phyloP scores from a whole-genome alignment of 805 yeast genomes.

The Schwanniomyces vanrijiae region DNA sequence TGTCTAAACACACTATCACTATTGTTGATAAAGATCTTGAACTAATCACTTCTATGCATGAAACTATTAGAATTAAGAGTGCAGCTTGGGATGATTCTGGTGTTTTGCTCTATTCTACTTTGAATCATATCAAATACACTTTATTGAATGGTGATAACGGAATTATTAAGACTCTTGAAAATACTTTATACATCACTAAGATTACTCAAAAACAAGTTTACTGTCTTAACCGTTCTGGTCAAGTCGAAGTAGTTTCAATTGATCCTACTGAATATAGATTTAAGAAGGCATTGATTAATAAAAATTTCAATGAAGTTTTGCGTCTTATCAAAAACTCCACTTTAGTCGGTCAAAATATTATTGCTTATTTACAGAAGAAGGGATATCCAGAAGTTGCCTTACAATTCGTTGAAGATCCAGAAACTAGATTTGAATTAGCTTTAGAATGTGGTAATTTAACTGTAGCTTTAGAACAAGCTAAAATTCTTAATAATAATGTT shows the following conservation, averaged over 20 bases:
- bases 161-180: constrained; percentile 86
- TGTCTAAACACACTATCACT: constrained; percentile 90
- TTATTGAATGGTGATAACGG: constrained; percentile 94
- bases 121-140: constrained; percentile 93
- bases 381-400: constrained; percentile 98
- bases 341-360: constrained; percentile 95
- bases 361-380: constrained; percentile 88
- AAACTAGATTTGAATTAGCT: constrained; percentile 93
- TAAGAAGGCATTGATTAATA: constrained; percentile 87
- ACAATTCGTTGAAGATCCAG: constrained; percentile 95
- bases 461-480: constrained; percentile 88
- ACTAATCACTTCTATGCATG: constrained; percentile 82
- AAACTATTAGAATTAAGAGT: constrained; percentile 93
- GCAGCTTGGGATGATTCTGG: constrained; percentile 97
- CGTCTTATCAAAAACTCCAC: constrained; percentile 85
- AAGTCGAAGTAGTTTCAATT: constrained; percentile 71
- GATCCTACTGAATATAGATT: constrained; percentile 98
- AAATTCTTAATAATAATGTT: constrained; percentile 60
- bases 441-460: constrained; percentile 87
- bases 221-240: constrained; percentile 83
- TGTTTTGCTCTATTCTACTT: constrained; percentile 87
- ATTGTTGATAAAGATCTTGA: constrained; percentile 81
- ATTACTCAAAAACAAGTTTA: constrained; percentile 71
- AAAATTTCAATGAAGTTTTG: constrained; percentile 87
- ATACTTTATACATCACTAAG: constrained; percentile 78